Evolutionary conservation across 305 asterid species (phyloP), one percentile per base, ranked within the genome.

Genomic region (Fraxinus velutina): DNA sequence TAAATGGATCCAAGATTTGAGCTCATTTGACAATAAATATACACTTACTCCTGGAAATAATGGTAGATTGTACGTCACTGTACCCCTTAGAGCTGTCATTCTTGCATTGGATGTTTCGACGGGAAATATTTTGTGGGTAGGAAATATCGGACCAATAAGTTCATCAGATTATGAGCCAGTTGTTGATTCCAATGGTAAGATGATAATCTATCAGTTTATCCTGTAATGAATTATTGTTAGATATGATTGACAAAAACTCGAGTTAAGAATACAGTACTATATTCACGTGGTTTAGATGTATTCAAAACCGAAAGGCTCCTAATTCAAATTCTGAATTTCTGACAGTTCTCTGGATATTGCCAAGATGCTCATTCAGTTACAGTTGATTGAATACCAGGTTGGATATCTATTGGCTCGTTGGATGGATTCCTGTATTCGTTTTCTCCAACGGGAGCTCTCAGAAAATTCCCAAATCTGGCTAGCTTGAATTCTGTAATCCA

Each of bases 401-500:
- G 98, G 99, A 87, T 96, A 89, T 93, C 97, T 34, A 84, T 90
- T 76, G 98, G 99, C 50, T 96, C 98, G 7, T 82, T 94, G 89
- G 98, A 96, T 60, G 97, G 99, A 24, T 90, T 77, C 84, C 90
- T 96, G 36, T 96, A 96, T 81, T 96, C 98, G 5, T 93, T 93
- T 89, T 96, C 99, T 1, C 96, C 91, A 3, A 75, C 86, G 2
- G 98, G 99, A 66, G 87, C 47, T 78, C 87, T 87, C 47, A 90
- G 74, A 76, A 94, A 87, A 80, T 93, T 92, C 82, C 95, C 98
- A 12, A 81, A 76, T 80, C 86, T 78, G 1, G 88, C 82, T 15
- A 80, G 81, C 82, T 81, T 81, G 87, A 87, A 82, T 73, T 85
- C 89, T 30, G 97, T 91, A 27, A 89, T 96, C 82, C 98, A 93